These are phyloP conservation scores for Priceomyces castillae DNA, from an alignment of 805 yeast species.

Conservation along the genomic window DNA sequence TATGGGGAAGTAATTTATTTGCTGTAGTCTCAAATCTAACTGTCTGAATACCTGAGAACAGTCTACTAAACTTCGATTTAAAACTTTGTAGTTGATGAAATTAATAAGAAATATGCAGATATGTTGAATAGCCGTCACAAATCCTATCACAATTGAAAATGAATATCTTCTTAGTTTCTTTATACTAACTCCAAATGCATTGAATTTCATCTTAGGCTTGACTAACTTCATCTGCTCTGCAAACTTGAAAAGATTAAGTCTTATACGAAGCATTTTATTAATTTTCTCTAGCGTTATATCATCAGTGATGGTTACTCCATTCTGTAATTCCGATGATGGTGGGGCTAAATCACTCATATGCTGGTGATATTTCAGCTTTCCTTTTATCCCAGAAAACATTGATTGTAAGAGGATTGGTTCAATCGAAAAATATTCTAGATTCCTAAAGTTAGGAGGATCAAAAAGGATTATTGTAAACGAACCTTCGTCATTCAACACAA, in stretches of 20 bases:
- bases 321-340: background rate
- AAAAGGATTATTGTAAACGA: slow-evolving; percentile 36
- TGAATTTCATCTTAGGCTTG: background rate
- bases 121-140: slow-evolving; percentile 15
- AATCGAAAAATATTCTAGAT: slow-evolving; percentile 74
- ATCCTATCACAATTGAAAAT: slow-evolving; percentile 10
- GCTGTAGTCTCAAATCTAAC: slow-evolving; percentile 72
- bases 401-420: slow-evolving; percentile 69
- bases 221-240: background rate
- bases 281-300: slow-evolving; percentile 31
- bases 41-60: slow-evolving; percentile 71
- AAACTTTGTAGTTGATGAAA: slow-evolving; percentile 26
- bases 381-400: slow-evolving; percentile 23
- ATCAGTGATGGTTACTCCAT: slow-evolving; percentile 21
- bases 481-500: slow-evolving; percentile 9
- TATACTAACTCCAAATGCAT: background rate
- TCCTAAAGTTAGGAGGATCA: slow-evolving; percentile 66
- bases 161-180: background rate
- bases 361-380: slow-evolving; percentile 22
- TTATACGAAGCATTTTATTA: slow-evolving; percentile 24
- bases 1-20: slow-evolving; percentile 72
- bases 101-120: slow-evolving; percentile 17
- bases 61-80: slow-evolving; percentile 29
- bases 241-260: slow-evolving; percentile 1
- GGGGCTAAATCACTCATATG: slow-evolving; percentile 3